phyloP scores from a whole-genome alignment of 306 rosid genomes.

The Cicer judaicum region DNA sequence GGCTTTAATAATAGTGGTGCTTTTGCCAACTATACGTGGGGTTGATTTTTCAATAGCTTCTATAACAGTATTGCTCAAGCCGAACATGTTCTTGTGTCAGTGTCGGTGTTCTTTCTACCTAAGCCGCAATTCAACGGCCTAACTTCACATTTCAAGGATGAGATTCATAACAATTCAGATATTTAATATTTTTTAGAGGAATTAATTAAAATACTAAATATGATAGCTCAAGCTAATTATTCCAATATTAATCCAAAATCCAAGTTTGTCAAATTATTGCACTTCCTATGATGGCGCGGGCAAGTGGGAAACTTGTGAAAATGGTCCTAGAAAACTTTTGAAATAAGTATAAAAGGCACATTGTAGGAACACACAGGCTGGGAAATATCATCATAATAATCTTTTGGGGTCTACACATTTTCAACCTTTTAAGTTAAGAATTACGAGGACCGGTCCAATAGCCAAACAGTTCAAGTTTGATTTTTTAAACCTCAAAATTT shows the following conservation, averaged over 20 bases:
- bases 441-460: too few relatives aligned
- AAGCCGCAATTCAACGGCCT: slow-evolving; percentile 8
- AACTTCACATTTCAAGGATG: background rate
- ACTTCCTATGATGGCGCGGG: slow-evolving; percentile 45
- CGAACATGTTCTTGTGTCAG: slow-evolving; percentile 45
- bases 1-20: slow-evolving; percentile 17
- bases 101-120: slow-evolving; percentile 45
- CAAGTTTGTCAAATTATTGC: slow-evolving; percentile 34
- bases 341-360: slow-evolving; percentile 23
- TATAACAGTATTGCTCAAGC: slow-evolving; percentile 16
- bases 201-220: background rate
- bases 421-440: slow-evolving; percentile 3
- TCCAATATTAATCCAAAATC: slow-evolving; percentile 34
- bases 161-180: slow-evolving; percentile 16
- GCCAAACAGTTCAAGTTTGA: too few relatives aligned
- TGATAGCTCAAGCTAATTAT: background rate
- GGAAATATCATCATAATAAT: slow-evolving; percentile 14
- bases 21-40: slow-evolving; percentile 23
- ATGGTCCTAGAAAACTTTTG: slow-evolving; percentile 37
- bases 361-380: slow-evolving; percentile 37
- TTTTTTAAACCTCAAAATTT: too few relatives aligned
- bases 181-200: background rate
- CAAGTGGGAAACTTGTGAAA: slow-evolving; percentile 31
- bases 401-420: slow-evolving; percentile 1
- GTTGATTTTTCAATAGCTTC: slow-evolving; percentile 28